Evolutionary conservation across 2,329 filamentous ascomycete species (phyloP), one percentile per base, ranked within the genome.

Genomic region (Alternaria consortialis): DNA sequence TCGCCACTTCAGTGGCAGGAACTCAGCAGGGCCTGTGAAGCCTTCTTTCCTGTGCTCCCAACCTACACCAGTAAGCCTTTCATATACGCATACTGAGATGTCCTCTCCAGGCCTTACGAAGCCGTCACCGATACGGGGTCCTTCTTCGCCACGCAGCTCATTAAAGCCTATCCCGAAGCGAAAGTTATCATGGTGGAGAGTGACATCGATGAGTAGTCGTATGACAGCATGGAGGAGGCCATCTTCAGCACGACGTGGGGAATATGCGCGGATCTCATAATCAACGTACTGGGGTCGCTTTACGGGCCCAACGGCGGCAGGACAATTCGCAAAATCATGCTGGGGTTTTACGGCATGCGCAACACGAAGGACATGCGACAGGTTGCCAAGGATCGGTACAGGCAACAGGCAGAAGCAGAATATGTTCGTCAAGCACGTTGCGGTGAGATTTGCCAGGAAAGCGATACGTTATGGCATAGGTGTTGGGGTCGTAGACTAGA

Each of bases 11-110:
- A 59, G 44, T 59, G 52, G 52, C 27, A 50, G 4, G 17, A 44
- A 3, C 56, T 56, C 44, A 56, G 44, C 36, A 59, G 50, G 7
- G 52, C 51, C 13, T 59, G 51, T 37, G 57, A 59, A 6, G 23
- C 51, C 29, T 59, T 56, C 9, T 59, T 34, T 13, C 57, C 57
- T 17, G 31, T 31, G 13, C 57, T 59, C 12, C 51, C 52, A 6
- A 56, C 51, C 20, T 56, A 59, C 3, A 59, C 57, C 7, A 44
- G 52, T 8, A 31, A 34, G 4, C 63, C 67, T 1, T 73, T 70
- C 44, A 66, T 62, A 29, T 77, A 75, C 43, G 71, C 74, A 39
- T 80, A 84, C 63, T 84, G 80, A 76, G 82, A 84, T 67, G 68
- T 70, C 47, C 71, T 84, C 8, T 80, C 84, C 54, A 81, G 81